Evolutionary conservation across 2,329 filamentous ascomycete species (phyloP), one percentile per base, ranked within the genome.

Genomic region (Aspergillus sp.): DNA sequence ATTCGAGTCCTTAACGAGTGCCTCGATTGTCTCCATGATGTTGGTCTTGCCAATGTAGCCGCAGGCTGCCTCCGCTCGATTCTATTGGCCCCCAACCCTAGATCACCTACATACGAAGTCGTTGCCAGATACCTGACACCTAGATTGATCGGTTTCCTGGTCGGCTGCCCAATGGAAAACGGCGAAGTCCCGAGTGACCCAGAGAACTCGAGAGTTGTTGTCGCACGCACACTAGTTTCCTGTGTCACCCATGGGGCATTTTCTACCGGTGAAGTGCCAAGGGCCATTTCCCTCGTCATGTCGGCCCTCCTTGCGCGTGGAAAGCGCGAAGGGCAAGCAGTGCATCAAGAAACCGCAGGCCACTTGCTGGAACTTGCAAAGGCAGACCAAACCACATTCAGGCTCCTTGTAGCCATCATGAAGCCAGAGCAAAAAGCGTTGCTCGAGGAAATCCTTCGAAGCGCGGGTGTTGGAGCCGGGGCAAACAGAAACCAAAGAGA

Each of bases 1-100:
- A 72, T 76, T 26, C 81, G 81, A 43, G 90, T 90, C 56, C 74
- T 95, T 4, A 79, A 87, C 52, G 89, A 95, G 69, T 69, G 95
- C 19, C 71, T 91, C 32, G 91, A 95, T 58, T 95, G 90, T 63
- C 77, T 98, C 19, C 68, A 73, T 41, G 74, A 77, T 42, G 62
- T 75, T 5, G 72, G 72, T 4, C 67, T 75, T 11, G 86, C 88
- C 43, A 95, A 88, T 59, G 90, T 96, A 44, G 90, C 93, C 1
- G 86, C 89, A 48, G 90, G 89, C 59, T 98, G 93, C 66, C 81
- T 91, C 53, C 83, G 90, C 44, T 93, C 90, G 6, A 77, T 97
- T 6, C 75, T 97, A 28, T 71, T 95, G 73, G 85, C 55, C 69
- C 78, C 42, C 56, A 69, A 53, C 71, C 79, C 40, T 72, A 81